phyloP scores from a whole-genome alignment of 108 stramenopile species.

The Nitzschia sp. region DNA sequence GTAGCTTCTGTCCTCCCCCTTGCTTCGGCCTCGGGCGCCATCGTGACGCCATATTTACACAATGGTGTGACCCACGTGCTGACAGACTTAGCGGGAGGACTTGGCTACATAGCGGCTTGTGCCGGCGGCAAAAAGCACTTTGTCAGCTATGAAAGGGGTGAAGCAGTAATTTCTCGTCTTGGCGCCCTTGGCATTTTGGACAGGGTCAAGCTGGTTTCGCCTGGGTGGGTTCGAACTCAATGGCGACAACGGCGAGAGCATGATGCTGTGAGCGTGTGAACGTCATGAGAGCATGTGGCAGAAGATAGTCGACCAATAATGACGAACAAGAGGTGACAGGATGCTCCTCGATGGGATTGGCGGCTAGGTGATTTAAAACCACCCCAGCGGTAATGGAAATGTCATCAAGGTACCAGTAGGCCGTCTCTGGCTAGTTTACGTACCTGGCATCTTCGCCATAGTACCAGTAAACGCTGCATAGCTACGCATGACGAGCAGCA shows the following conservation, averaged over 20 bases:
- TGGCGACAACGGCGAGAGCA: neutral
- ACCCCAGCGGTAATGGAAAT: no score
- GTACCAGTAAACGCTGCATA: no score
- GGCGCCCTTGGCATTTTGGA: neutral
- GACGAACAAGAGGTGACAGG: no score
- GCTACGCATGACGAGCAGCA: no score
- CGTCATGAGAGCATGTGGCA: no score
- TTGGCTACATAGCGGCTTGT: neutral
- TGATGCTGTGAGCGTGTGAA: no score
- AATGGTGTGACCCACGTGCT: conserved; percentile 63
- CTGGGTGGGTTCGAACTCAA: conserved; percentile 27
- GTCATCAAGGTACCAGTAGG: no score
- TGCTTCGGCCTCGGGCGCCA: conserved; percentile 56
- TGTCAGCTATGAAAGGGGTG: conserved; percentile 2
- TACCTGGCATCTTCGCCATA: no score
- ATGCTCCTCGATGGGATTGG: no score
- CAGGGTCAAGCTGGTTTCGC: conserved; percentile 25
- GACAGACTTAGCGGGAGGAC: conserved; percentile 41
- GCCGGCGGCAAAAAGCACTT: neutral
- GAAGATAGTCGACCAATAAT: no score
- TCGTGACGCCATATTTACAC: conserved; percentile 54
- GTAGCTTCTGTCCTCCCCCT: conserved; percentile 51
- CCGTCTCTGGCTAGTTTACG: no score
- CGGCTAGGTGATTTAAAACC: no score
- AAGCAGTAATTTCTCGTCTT: neutral